Evolutionary conservation across 352 stramenopile species (phyloP), one percentile per base, ranked within the genome.

Genomic region (Pythium grandisporangium): DNA sequence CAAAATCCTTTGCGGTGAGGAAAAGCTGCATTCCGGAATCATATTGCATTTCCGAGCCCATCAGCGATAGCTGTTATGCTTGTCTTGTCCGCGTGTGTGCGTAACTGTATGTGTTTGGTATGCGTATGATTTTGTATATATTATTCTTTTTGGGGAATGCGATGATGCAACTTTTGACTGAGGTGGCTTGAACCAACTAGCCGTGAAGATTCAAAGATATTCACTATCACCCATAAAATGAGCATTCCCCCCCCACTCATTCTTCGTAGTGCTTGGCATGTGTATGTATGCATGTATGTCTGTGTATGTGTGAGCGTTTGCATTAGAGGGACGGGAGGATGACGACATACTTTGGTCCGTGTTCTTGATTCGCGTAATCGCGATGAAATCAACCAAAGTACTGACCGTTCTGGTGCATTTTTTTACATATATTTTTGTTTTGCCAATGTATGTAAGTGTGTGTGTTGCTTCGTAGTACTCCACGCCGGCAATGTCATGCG

Each of bases 201-300:
- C 76, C 74, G 48, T 93, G 79, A 85, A 70, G 79, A 88, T 42
- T 87, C 63, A 52, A 88, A 90, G 79, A 77, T 86, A 89, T 85
- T n/a, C 76, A 93, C 76, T 89, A 93, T 93, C 79, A 93, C 79
- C 79, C 79, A 93, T 93, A 90, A 90, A 87, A 84, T 93, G 79
- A 93, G 79, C 79, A 55, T 70, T 83, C 53, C 51, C 43, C n/a
- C n/a, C n/a, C 23, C 42, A 38, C 47, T 32, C 54, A 3, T 34
- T 27, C 27, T n/a, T n/a, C n/a, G n/a, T n/a, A n/a, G n/a, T n/a
- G n/a, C n/a, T 37, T 17, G 27, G n/a, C 30, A 13, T 58, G 38
- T 26, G 24, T 55, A 17, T 44, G 26, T 40, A 30, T 55, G 20
- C 26, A 4, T 53, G 16, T 45, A 17, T 59, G 16, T 49, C n/a